Evolutionary conservation across 306 rosid genomes (phyloP).

Genomic region (Begonia peltatifolia): DNA sequence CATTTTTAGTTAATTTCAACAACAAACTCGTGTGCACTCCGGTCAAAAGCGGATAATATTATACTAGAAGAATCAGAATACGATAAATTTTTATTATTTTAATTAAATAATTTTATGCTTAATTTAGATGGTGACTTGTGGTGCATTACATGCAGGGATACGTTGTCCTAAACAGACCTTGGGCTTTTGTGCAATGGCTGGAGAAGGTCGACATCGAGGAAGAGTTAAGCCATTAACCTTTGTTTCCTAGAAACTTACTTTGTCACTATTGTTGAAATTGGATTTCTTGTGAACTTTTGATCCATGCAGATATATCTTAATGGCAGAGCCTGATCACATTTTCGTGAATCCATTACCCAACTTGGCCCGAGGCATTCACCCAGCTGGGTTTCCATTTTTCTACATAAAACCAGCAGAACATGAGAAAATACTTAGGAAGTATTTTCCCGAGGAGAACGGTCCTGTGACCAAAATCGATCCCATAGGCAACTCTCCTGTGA

Average conservation of each 20-base stretch:
- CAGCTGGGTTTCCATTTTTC: slow-evolving; percentile 76
- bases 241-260: slow-evolving; percentile 2
- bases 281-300: slow-evolving; percentile 18
- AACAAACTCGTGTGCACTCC: no score
- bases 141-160: slow-evolving; percentile 42
- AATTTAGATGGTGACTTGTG: background rate
- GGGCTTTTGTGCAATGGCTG: slow-evolving; percentile 99
- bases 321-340: slow-evolving; percentile 94
- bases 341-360: slow-evolving; percentile 77
- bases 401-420: slow-evolving; percentile 61
- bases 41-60: no score
- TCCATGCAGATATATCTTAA: slow-evolving; percentile 76
- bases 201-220: slow-evolving; percentile 76
- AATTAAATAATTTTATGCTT: background rate
- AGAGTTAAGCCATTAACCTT: slow-evolving; percentile 35
- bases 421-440: slow-evolving; percentile 58
- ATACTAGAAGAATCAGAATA: no score
- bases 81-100: no score
- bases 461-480: slow-evolving; percentile 79
- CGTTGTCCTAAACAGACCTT: slow-evolving; percentile 81
- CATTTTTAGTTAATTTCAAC: no score
- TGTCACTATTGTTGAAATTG: slow-evolving; percentile 16
- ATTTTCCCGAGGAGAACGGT: slow-evolving; percentile 62
- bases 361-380: slow-evolving; percentile 45
- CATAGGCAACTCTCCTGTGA: slow-evolving; percentile 93